phyloP scores from a whole-genome alignment of 106 monocot species.

The Triglochin maritima region DNA sequence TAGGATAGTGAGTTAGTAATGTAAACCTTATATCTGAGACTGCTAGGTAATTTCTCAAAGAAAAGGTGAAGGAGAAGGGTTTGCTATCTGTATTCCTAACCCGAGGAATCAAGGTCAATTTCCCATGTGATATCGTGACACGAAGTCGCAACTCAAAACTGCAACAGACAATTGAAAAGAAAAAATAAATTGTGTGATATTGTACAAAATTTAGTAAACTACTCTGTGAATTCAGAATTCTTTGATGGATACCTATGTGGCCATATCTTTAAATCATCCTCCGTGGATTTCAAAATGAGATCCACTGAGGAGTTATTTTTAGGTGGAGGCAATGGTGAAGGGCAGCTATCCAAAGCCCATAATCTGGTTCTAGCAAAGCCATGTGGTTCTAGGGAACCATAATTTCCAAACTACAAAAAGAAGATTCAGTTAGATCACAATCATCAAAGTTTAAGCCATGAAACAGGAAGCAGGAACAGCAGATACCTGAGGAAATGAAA shows the following conservation, averaged over 20 bases:
- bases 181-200: too few species aligned
- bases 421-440: background rate
- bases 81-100: conserved; percentile 50
- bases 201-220: too few species aligned
- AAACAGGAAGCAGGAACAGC: background rate
- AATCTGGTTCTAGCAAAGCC: conserved; percentile 51
- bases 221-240: too few species aligned
- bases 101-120: conserved; percentile 44
- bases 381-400: conserved; percentile 33
- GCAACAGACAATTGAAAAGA: conserved; percentile 14
- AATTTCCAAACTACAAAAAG: conserved; percentile 31
- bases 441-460: background rate
- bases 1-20: background rate
- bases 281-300: conserved; percentile 39
- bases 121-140: conserved; percentile 30
- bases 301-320: conserved; percentile 31
- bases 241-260: conserved; percentile 26
- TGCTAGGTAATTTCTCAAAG: conserved; percentile 38
- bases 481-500: conserved; percentile 56
- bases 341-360: conserved; percentile 35
- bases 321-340: conserved; percentile 18
- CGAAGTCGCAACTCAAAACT: conserved; percentile 59
- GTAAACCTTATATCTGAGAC: conserved; percentile 63
- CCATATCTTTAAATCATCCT: conserved; percentile 44
- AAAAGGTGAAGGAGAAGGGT: conserved; percentile 43